Evolutionary conservation across 139 green algal species (phyloP), one percentile per base, ranked within the genome.

Genomic region (Chlorokybus atmophyticus): DNA sequence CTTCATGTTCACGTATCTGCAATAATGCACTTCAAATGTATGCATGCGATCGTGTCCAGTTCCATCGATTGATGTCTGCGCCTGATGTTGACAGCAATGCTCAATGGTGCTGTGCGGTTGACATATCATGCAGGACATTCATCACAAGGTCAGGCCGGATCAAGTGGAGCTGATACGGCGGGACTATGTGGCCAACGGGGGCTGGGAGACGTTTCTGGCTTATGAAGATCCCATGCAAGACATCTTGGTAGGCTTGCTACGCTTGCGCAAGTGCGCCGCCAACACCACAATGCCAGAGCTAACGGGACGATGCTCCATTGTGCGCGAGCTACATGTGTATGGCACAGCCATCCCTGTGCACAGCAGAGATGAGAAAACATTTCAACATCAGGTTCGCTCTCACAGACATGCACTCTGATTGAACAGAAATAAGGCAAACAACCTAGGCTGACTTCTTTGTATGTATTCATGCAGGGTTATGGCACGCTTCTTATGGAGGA

Each of bases 261-360:
- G 90, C 29, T 40, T 78, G 40, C 59, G 71, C 29, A 41, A 51
- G 28, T 67, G 55, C 44, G 24, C 28, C 21, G 50, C 28, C 17
- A 52, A 23, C 31, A 65, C 59, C 28, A 67, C 53, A 19, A 59
- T 40, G 1, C 79, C 84, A 0, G 81, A 87, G 60, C 77, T 98
- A 32, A 57, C 66, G 10, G 84, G 83, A 14, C 71, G 71, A 52
- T 68, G 76, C 58, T 90, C 82, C 47, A 85, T 98, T 17, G 85
- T 98, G 32, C 81, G 90, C 3, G 90, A 98, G 76, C 79, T 98
- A 62, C 90, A 98, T 53, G 90, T 98, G 53, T 98, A 98, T 61
- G 90, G 90, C 50, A 87, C 79, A 0, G 90, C 88, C 26, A 87
- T 98, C 23, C 83, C 85, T 6, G 86, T 98, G 50, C 77, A 88